Conservation (phyloP, 1,284 basidiomycete genomes). For the Golubevia sp. region DNA sequence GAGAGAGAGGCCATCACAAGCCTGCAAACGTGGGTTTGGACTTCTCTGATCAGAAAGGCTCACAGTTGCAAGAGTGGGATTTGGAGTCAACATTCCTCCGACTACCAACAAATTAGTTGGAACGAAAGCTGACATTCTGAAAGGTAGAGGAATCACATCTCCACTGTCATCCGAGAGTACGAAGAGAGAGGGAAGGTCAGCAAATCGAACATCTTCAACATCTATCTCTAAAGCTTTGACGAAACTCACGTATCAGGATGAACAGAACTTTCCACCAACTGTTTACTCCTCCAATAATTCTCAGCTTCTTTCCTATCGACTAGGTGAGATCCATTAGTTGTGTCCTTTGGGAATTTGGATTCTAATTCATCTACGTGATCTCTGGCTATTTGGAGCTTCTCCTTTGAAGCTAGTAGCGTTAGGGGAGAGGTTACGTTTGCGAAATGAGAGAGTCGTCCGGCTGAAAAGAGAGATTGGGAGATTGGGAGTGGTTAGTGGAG, state of each 20-base stretch:
- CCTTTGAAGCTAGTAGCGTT: constrained; percentile 64
- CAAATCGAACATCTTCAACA: background rate
- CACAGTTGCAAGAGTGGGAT: constrained; percentile 41
- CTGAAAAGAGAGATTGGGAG: background rate
- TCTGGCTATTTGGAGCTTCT: constrained; percentile 23
- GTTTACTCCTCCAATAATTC: constrained; percentile 34
- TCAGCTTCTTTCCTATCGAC: constrained; percentile 24
- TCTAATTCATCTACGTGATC: constrained; percentile 25
- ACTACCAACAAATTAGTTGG: constrained; percentile 66
- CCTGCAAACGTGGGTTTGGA: background rate
- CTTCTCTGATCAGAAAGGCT: constrained; percentile 1
- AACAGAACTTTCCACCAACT: constrained; percentile 62
- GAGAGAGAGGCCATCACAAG: background rate
- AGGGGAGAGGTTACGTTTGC: constrained; percentile 66
- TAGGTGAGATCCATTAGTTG: constrained; percentile 12
- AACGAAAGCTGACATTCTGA: constrained; percentile 66
- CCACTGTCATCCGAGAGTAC: constrained; percentile 7
- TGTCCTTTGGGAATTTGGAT: constrained; percentile 18
- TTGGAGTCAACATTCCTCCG: constrained; percentile 65
- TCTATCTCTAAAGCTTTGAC: background rate
- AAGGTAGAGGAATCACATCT: constrained; percentile 63
- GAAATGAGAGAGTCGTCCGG: constrained; percentile 66
- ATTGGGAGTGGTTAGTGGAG: background rate
- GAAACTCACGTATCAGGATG: constrained; percentile 62
- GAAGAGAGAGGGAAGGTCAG: background rate